Evolutionary conservation across 768 basidiomycete genomes (phyloP), one percentile per base, ranked within the genome.

Genomic region (Psilocybe subaeruginosa): DNA sequence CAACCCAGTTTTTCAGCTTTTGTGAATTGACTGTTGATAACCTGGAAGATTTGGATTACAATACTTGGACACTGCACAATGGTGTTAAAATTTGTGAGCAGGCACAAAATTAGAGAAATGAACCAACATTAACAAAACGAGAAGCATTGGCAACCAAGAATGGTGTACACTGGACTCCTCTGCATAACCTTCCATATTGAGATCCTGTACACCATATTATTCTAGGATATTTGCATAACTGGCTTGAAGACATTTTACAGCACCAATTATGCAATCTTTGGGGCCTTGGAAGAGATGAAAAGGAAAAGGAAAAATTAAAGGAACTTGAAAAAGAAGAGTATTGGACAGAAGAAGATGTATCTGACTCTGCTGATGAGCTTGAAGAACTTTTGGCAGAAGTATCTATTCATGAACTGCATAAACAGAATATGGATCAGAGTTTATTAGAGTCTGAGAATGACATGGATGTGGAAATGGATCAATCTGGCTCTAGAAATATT

Each of bases 151-250:
- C 65, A 33, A 41, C 54, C 31, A 39, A 54, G 14, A 23, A 64
- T 49, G 70, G 70, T 30, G 68, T 72, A 9, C 64, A 68, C 0
- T 70, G 65, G 64, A 66, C 70, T 7, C 58, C 69, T 3, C 50
- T 72, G 12, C 63, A 69, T 33, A 49, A 39, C 4, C 62, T 72
- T 9, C 31, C 47, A 4, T 72, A 72, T 53, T 56, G 65, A 23
- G 69, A 72, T 61, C 65, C 67, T 41, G 69, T 72, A 17, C 30
- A 48, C 2, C 69, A 72, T 48, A 68, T 66, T 2, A 23, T 70
- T 4, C 65, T 72, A 37, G 70, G 70, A 3, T 16, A 65, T 1
- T 67, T 72, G 69, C 70, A 72, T 41, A 72, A 70, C 60, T 72
- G 70, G 69, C 50, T 67, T 8, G 68, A 72, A 62, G 70, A 66